Conservation (phyloP, 768 basidiomycete genomes). For the Leccinum rimulosum region DNA sequence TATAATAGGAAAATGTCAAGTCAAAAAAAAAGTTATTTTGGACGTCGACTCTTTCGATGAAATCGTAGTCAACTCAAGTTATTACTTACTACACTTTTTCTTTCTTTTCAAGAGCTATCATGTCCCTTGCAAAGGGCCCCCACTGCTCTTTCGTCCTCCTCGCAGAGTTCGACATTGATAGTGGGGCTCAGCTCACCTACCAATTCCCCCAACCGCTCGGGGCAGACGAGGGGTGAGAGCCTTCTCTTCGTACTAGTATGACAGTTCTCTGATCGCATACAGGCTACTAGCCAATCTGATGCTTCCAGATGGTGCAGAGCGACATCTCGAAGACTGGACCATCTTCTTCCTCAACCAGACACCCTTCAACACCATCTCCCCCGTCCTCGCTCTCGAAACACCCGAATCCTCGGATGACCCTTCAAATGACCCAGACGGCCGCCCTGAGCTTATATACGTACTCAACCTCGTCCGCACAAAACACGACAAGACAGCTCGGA, state of each 20-base stretch:
- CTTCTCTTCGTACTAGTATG: too few relatives aligned
- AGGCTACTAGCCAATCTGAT: constrained; percentile 95
- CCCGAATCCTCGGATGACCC: constrained; percentile 33
- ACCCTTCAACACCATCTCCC: constrained; percentile 80
- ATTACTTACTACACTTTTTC: background rate
- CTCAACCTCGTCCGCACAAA: constrained; percentile 90
- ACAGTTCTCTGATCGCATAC: constrained; percentile 2
- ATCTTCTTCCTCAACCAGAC: constrained; percentile 98
- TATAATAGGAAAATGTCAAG: constrained; percentile 26
- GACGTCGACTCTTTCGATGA: background rate
- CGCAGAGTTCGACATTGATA: constrained; percentile 98
- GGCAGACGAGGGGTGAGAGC: constrained; percentile 82
- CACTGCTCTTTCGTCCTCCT: constrained; percentile 92
- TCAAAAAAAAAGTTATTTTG: background rate
- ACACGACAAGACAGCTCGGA: constrained; percentile 77
- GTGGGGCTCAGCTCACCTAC: constrained; percentile 90
- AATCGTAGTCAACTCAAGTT: background rate
- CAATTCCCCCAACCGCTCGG: constrained; percentile 96
- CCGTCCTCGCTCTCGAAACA: constrained; percentile 72
- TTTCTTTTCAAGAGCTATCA: constrained; percentile 26
- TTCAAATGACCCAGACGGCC: constrained; percentile 25
- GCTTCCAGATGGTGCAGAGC: constrained; percentile 97
- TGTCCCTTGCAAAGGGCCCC: constrained; percentile 58
- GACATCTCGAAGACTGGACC: constrained; percentile 95
- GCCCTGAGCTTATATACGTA: constrained; percentile 73